Evolutionary conservation across 2,329 filamentous ascomycete genomes (phyloP), one percentile per base, ranked within the genome.

Genomic region (Pseudogymnoascus sp.): DNA sequence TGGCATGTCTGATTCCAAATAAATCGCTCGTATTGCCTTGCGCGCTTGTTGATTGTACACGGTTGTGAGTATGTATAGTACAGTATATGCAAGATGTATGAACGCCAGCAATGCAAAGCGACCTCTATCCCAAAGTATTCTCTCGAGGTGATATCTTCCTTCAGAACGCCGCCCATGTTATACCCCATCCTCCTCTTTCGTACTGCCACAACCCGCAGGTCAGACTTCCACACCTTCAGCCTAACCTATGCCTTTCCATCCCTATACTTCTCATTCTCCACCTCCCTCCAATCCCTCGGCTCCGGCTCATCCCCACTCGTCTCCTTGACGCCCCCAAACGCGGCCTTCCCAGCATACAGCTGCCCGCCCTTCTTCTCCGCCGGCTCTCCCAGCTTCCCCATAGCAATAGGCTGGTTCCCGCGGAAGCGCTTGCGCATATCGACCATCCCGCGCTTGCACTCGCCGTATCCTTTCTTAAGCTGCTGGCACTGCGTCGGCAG

Each of bases 381-480:
- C 64, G 78, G 79, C 9, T 77, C 76, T 25, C 77, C 77, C 67
- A 90, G 86, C 71, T 85, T 80, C 68, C 85, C 76, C 62, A 79
- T 76, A 22, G 84, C 80, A 66, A 96, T 86, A 60, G 94, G 91
- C 73, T 91, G 85, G 78, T 97, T 97, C 62, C 94, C 94, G 61
- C 94, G 85, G 76, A 99, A 97, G 35, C 94, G 88, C 78, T 97
- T 97, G 74, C 94, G 90, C 94, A 99, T 99, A 74, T 99, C 94
- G 68, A 97, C 89, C 85, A 96, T 85, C 66, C 94, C 94, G 66
- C 93, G 89, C 71, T 96, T 95, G 82, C 94, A 99, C 73, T 97
- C 90, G 73, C 90, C 89, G 70, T 95, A 94, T 50, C 91, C 91
- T 74, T 91, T 92, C 74, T 93, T 91, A 63, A 99, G 82, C 75